Conservation (phyloP, 176 grass and related monocot species). For the Panicum miliaceum region DNA sequence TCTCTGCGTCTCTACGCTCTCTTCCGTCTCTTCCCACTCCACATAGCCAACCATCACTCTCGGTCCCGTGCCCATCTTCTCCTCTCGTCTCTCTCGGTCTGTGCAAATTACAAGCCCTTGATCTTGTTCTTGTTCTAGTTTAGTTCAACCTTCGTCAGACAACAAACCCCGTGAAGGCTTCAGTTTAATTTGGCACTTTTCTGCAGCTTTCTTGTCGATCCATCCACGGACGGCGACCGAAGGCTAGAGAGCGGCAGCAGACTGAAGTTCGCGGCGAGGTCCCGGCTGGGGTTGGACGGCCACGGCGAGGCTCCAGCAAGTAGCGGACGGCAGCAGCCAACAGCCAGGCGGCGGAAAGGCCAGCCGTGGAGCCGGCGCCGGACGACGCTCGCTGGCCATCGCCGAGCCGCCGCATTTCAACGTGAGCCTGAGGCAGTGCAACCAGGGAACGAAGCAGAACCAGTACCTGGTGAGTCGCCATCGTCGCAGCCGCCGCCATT, state of each 20-base stretch:
- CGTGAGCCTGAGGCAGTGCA: constrained; percentile 38
- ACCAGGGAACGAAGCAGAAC: constrained; percentile 27
- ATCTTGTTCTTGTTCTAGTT: not conserved
- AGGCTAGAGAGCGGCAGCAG: not conserved
- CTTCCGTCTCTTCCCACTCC: not conserved
- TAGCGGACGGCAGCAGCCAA: not conserved
- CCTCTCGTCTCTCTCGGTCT: not conserved
- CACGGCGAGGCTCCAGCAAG: not conserved
- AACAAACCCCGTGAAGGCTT: not conserved
- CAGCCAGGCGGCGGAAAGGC: not conserved
- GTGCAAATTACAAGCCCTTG: not conserved
- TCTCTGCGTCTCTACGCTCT: not conserved
- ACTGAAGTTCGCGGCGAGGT: not conserved
- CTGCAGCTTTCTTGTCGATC: not conserved
- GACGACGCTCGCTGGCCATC: not conserved
- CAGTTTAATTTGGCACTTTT: not conserved
- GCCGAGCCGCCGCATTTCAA: constrained; percentile 36
- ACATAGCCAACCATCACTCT: not conserved
- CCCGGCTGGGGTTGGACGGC: not conserved
- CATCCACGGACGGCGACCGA: not conserved
- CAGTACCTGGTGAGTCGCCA: constrained; percentile 56
- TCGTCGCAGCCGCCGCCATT: not conserved
- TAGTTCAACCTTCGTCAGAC: not conserved
- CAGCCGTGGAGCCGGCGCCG: not conserved
- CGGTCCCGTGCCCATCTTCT: not conserved